A percentile compares a stretch with the other conserved stretches of the same genome.
Conservation (phyloP, 176 grass and related monocot genomes). For the Hordeum marinum region DNA sequence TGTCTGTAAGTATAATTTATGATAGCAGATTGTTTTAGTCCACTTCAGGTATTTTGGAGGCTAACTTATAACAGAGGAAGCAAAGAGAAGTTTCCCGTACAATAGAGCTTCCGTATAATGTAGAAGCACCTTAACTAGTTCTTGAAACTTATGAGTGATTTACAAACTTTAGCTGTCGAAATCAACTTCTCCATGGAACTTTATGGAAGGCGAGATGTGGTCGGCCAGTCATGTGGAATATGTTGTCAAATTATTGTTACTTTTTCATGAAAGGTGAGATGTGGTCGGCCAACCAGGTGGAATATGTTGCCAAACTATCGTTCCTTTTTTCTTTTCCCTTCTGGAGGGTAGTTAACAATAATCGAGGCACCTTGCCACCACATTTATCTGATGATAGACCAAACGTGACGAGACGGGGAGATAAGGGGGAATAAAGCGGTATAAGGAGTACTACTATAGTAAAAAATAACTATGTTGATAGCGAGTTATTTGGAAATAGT, state of each 20-base stretch:
- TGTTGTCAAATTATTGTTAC: not conserved
- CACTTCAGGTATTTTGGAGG: too few relatives aligned
- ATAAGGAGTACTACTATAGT: not conserved
- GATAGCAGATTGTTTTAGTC: not conserved
- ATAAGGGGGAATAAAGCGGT: constrained; percentile 14
- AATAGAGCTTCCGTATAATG: not conserved
- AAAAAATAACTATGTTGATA: not conserved
- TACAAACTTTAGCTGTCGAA: not conserved
- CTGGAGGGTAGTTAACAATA: not conserved
- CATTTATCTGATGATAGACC: not conserved
- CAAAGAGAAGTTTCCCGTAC: too few relatives aligned
- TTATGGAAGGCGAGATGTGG: not conserved
- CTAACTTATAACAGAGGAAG: too few relatives aligned
- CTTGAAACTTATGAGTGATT: not conserved
- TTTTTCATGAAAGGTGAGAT: not conserved
- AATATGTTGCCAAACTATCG: not conserved
- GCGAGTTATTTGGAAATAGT: not conserved
- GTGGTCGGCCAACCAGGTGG: not conserved
- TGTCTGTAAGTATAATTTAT: not conserved
- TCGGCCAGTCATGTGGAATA: not conserved
- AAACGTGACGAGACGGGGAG: not conserved
- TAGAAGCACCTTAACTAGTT: not conserved
- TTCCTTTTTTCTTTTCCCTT: not conserved
- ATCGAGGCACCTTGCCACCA: not conserved
- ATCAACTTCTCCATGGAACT: not conserved